Conservation (phyloP, 2,329 filamentous ascomycete genomes). For the Polytolypa hystricis region DNA sequence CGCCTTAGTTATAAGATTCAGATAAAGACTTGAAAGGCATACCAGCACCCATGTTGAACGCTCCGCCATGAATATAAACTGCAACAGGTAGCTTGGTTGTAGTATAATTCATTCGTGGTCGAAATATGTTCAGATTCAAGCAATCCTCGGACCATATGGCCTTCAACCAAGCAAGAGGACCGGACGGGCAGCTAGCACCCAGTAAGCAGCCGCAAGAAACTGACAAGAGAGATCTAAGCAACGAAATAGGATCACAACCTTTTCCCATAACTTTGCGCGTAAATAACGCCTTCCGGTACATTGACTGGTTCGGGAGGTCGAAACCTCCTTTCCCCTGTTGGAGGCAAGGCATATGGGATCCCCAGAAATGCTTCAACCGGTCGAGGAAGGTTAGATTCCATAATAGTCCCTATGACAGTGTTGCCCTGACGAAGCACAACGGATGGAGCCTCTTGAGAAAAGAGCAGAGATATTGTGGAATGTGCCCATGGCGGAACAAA, state of each 20-base stretch:
- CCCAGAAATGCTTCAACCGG: conserved; percentile 34
- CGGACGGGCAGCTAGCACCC: conserved; percentile 6
- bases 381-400: conserved; percentile 15
- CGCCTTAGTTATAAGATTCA: neutral
- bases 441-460: conserved; percentile 6
- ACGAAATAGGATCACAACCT: conserved; percentile 2
- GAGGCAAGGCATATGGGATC: conserved; percentile 40
- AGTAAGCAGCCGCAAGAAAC: too few species aligned
- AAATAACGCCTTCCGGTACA: conserved; percentile 18
- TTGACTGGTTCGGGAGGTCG: conserved; percentile 25
- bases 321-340: conserved; percentile 39
- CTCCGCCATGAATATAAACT: conserved; percentile 33
- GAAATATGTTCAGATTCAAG: conserved; percentile 31
- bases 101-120: conserved; percentile 16
- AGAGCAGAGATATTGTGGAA: neutral
- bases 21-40: neutral
- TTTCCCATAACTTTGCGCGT: conserved; percentile 26
- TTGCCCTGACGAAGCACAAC: conserved; percentile 19
- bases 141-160: conserved; percentile 38
- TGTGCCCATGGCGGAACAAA: neutral
- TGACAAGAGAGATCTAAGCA: too few species aligned
- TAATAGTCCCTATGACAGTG: conserved; percentile 20
- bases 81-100: conserved; percentile 26
- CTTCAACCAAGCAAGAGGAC: conserved; percentile 18
- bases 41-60: conserved; percentile 24